Evolutionary conservation across 1,284 basidiomycete species (phyloP), one percentile per base, ranked within the genome.

Genomic region (Leccinum cinnamomeum): DNA sequence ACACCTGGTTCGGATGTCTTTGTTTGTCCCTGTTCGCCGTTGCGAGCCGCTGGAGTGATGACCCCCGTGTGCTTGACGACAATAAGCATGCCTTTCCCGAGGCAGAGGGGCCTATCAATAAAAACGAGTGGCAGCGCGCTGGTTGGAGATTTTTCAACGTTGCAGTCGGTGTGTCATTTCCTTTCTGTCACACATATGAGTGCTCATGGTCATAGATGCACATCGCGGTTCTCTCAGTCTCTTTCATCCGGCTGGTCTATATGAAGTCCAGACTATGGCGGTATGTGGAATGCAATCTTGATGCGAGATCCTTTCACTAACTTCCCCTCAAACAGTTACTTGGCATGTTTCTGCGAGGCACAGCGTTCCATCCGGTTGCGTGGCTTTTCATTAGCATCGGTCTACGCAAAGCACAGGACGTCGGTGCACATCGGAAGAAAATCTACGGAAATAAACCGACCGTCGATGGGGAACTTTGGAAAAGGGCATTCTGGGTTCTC

Each of bases 401-500:
- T 14, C 75, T 93, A 7, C 84, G 90, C 14, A 86, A 89, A 67
- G 87, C 87, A 5, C 83, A 87, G 69, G 89, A 90, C 67, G 79
- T 88, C 1, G 89, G 89, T 50, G 87, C 86, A 35, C 88, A 90
- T 67, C 79, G 86, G 25, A 82, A 80, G 64, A 83, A 81, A 59
- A 75, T 84, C 0, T 88, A 87, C 62, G 75, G 77, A 20, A 70
- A 70, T 7, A 73, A 73, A 60, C 78, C 81, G 7, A 83, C 76
- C 35, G 72, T 80, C 1, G 82, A 90, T 46, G 83, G 86, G 48
- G 91, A 94, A 65, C 77, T 91, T 7, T 92, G 89, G 84, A 92
- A 90, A 71, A 84, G 92, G 35, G 88, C 88, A 0, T 94, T 94
- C 73, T 94, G 91, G 92, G 75, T 78, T 56, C 76, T 85, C 7